Base-by-base conservation (phyloP, 2,329 filamentous ascomycete species). In the Hymenoscyphus infarciens region DNA sequence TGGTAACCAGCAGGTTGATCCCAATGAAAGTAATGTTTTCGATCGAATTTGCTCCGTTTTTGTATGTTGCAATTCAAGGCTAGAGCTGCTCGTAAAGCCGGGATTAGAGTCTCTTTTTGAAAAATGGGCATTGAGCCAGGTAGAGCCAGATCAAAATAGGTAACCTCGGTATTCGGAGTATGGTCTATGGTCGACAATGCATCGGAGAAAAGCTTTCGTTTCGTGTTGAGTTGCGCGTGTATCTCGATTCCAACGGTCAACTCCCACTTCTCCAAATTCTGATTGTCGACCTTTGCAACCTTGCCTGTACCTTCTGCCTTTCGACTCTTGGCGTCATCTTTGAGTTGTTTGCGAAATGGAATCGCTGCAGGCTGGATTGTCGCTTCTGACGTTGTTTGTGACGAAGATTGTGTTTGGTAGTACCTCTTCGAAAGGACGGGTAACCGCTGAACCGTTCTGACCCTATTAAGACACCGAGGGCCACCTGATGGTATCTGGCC, bases 21-120 rank as follows among this genome's bases (percentile, higher is more conserved):
- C 85, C 95, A 96, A 80, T 97, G 97, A 77, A 99, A 98, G 77
- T 99, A 99, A 76, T 99, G 95, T 75, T 99, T 99, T 67, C 95
- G 84, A 76, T 99, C 95, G 77, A 97, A 99, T 60, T 85, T 86
- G 75, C 92, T 97, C 69, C 85, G 82, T 1, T 77, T 80, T 73
- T 96, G 89, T 59, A 98, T 83, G 1, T 87, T 78, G 76, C 95
- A 98, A 63, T 88, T 85, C 54, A 99, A 80, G 0, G 92, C 91
- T 57, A 97, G 79, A 0, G 95, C 94, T 19, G 94, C 94, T 64
- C 95, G 87, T 16, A 99, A 74, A n/a, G 95, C 95, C 3, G 95
- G 95, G 42, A 98, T 82, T 11, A 99, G 79, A 0, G 90, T 91
- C 64, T 89, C 90, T 33, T 82, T 83, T 77, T 98, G 93, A 72